phyloP scores from a whole-genome alignment of 805 yeast species.

The Suhomyces sp. region DNA sequence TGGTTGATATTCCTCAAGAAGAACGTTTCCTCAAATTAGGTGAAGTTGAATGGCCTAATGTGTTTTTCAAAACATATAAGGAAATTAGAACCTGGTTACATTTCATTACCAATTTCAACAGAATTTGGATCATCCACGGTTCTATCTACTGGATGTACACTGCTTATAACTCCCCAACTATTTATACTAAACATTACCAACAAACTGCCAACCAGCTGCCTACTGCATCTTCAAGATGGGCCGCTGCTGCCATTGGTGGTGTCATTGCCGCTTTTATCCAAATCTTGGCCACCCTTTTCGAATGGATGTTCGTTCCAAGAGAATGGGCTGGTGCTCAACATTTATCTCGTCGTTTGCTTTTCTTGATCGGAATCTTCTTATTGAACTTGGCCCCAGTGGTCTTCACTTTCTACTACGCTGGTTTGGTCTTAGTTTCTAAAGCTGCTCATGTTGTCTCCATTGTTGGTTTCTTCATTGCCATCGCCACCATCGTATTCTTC shows the following conservation, averaged over 20 bases:
- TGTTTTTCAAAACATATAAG: constrained; percentile 91
- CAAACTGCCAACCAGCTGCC: constrained; percentile 86
- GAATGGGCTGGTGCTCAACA: constrained; percentile 99
- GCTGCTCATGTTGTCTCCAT: constrained; percentile 79
- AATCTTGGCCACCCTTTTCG: constrained; percentile 82
- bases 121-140: constrained; percentile 96
- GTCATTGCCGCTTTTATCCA: constrained; percentile 78
- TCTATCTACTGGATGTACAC: constrained; percentile 92
- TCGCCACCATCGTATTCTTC: constrained; percentile 81
- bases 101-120: constrained; percentile 89
- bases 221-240: constrained; percentile 88
- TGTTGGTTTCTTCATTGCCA: constrained; percentile 85
- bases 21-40: constrained; percentile 90
- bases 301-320: constrained; percentile 96
- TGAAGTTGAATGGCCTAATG: constrained; percentile 88
- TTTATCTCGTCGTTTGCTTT: constrained; percentile 80
- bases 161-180: constrained; percentile 87
- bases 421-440: constrained; percentile 60
- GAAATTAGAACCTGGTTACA: constrained; percentile 98
- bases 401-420: constrained; percentile 81
- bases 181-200: constrained; percentile 83
- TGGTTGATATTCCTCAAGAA: constrained; percentile 84
- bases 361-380: constrained; percentile 62
- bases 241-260: constrained; percentile 92
- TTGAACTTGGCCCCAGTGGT: constrained; percentile 83